Percentiles rank a stretch among this genome's conserved stretches.
These are phyloP conservation scores for Podospora anserina DNA, from an alignment of 495 filamentous ascomycete genomes.

Conservation along the genomic window DNA sequence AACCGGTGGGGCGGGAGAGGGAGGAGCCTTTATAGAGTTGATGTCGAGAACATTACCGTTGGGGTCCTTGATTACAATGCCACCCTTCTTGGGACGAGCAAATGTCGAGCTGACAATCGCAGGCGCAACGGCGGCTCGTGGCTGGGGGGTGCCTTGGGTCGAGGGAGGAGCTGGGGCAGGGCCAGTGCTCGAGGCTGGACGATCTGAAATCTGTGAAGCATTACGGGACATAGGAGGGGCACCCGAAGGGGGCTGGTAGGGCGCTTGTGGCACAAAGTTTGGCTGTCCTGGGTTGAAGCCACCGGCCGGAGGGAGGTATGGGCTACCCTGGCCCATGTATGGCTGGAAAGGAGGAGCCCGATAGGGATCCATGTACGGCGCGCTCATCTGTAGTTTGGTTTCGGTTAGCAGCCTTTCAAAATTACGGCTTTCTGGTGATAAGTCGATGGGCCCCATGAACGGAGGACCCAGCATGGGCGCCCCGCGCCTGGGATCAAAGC, in stretches of 20 bases:
- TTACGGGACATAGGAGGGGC: slow-evolving; percentile 74
- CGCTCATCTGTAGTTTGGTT: slow-evolving; percentile 52
- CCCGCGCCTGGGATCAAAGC: slow-evolving; percentile 30
- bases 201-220: slow-evolving; percentile 75
- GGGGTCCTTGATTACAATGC: slow-evolving; percentile 74
- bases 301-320: slow-evolving; percentile 47
- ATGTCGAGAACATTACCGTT: slow-evolving; percentile 59
- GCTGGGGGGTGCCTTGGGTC: slow-evolving; percentile 42
- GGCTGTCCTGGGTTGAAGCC: slow-evolving; percentile 37
- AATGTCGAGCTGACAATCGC: slow-evolving; percentile 58
- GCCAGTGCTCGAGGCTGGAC: slow-evolving; percentile 74
- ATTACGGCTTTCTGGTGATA: slow-evolving; percentile 65
- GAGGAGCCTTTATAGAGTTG: slow-evolving; percentile 35
- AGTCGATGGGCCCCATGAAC: slow-evolving; percentile 44
- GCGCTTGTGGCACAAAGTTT: slow-evolving; percentile 34
- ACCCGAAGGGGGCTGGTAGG: slow-evolving; percentile 53
- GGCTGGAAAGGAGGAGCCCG: slow-evolving; percentile 20
- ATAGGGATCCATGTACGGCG: slow-evolving; percentile 28
- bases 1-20: slow-evolving; percentile 48
- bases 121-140: slow-evolving; percentile 53
- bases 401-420: slow-evolving; percentile 74
- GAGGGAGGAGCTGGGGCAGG: slow-evolving; percentile 51
- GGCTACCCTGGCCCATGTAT: slow-evolving; percentile 9
- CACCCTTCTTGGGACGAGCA: slow-evolving; percentile 60
- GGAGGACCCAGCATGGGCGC: slow-evolving; percentile 39